Percentiles rank a stretch among this genome's conserved stretches.
These are phyloP conservation scores for Niveomyces coronatus DNA, from an alignment of 2,329 filamentous ascomycete species.

Conservation along the genomic window DNA sequence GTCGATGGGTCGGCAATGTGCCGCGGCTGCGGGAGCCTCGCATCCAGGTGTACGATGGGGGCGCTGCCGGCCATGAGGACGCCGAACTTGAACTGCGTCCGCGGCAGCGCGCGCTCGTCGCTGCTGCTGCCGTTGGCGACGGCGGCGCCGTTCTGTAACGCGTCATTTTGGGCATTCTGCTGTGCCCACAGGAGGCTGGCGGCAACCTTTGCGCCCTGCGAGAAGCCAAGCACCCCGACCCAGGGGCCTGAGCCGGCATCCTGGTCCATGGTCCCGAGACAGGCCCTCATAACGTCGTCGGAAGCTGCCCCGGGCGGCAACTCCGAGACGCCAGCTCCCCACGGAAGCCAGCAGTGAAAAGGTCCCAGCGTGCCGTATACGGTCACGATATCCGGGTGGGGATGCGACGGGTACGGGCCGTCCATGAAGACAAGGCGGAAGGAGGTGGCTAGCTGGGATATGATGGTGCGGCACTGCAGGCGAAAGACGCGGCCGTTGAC, in stretches of 20 bases:
- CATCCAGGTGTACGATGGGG: slow-evolving; percentile 21
- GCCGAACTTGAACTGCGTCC: slow-evolving; percentile 23
- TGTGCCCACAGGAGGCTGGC: slow-evolving; percentile 46
- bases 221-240: slow-evolving; percentile 50
- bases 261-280: slow-evolving; percentile 38
- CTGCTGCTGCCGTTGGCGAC: too few relatives aligned
- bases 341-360: slow-evolving; percentile 48
- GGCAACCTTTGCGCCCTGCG: slow-evolving; percentile 48
- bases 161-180: slow-evolving; percentile 34
- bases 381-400: slow-evolving; percentile 48
- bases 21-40: neutral
- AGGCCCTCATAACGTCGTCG: slow-evolving; percentile 23
- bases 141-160: too few relatives aligned
- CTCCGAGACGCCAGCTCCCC: slow-evolving; percentile 42
- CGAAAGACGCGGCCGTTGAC: slow-evolving; percentile 55
- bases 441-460: slow-evolving; percentile 32
- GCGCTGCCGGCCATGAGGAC: slow-evolving; percentile 25
- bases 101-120: neutral
- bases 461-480: slow-evolving; percentile 46
- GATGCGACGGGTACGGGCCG: slow-evolving; percentile 50
- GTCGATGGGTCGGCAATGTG: slow-evolving; percentile 16
- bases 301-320: slow-evolving; percentile 32
- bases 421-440: slow-evolving; percentile 62
- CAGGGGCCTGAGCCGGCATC: slow-evolving; percentile 35
- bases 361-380: slow-evolving; percentile 54